Evolutionary conservation across 139 green algal genomes (phyloP), one percentile per base, ranked within the genome.

Genomic region (Micractinium conductrix): DNA sequence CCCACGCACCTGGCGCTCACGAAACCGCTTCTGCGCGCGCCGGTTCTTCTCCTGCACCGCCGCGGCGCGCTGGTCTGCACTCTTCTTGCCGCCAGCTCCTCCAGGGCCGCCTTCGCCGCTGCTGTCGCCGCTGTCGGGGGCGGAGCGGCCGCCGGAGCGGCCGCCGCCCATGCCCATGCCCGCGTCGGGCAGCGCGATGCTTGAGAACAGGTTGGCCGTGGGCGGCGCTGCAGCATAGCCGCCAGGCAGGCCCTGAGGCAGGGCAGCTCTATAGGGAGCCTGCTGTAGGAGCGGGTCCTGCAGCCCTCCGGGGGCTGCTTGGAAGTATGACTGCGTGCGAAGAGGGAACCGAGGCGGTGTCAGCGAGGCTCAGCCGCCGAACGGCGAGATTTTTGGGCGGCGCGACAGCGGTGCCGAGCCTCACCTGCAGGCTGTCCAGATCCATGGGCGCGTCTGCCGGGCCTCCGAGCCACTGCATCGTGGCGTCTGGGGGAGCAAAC

Each of bases 11-110:
- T 88, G 88, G 9, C 88, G 86, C 78, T 91, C 88, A 22, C 88
- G 81, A 76, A 91, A 91, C 8, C 87, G 86, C 87, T 90, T 90
- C 71, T 90, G 87, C 62, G 87, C 87, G 1, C 85, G 70, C 60
- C 87, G 58, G 76, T 90, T 90, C 71, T 90, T 90, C 78, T 90
- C 87, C 65, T 90, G 87, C 19, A 90, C 65, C 21, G 86, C 81
- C 8, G 53, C 45, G 30, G 74, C 53, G 12, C 63, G 62, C 40
- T 85, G 68, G 30, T 79, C 74, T 7, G 67, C 60, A 6, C 71
- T 22, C 45, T 69, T 87, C 9, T 69, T 78, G 45, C 45, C 38
- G 16, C 53, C 45, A 26, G 37, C 80, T 22, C 26, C 17, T 42
- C 58, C 50, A 33, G 8, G 9, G 19, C 26, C 72, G 33, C 70